These are phyloP conservation scores for Urtica urens DNA, from an alignment of 306 rosid genomes.

Conservation along the genomic window DNA sequence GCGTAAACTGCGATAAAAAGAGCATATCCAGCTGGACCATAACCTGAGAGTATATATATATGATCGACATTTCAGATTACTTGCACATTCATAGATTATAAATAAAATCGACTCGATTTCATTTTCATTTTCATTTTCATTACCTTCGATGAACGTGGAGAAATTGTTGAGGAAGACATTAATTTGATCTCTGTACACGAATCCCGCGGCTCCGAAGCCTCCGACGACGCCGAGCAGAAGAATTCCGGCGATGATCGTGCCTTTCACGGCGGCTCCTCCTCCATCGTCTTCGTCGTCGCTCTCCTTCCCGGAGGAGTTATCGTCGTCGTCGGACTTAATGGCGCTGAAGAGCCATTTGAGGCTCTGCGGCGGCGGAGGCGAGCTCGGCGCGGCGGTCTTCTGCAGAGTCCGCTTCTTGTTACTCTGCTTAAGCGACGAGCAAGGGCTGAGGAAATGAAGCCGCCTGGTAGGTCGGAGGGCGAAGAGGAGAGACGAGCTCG, in stretches of 20 bases:
- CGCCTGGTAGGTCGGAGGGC: conserved; percentile 39
- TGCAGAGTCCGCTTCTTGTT: conserved; percentile 41
- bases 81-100: too few species aligned
- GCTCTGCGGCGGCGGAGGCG: conserved; percentile 57
- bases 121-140: too few species aligned
- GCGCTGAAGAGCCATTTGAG: conserved; percentile 39
- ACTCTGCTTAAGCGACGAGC: conserved; percentile 71
- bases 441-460: conserved; percentile 51
- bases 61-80: too few species aligned
- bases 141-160: conserved; percentile 70
- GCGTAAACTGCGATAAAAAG: conserved; percentile 89
- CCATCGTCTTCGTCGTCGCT: conserved; percentile 6
- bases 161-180: conserved; percentile 57
- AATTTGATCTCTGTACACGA: conserved; percentile 61
- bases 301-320: neutral
- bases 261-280: conserved; percentile 48
- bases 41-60: too few species aligned
- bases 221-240: conserved; percentile 66
- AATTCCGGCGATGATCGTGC: conserved; percentile 70
- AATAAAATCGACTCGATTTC: too few species aligned
- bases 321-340: conserved; percentile 21
- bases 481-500: conserved; percentile 32
- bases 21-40: conserved; percentile 95
- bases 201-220: conserved; percentile 70
- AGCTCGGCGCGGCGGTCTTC: conserved; percentile 24